These are phyloP conservation scores for Cladosporium phlei DNA, from an alignment of 2,329 filamentous ascomycete genomes.

Conservation along the genomic window DNA sequence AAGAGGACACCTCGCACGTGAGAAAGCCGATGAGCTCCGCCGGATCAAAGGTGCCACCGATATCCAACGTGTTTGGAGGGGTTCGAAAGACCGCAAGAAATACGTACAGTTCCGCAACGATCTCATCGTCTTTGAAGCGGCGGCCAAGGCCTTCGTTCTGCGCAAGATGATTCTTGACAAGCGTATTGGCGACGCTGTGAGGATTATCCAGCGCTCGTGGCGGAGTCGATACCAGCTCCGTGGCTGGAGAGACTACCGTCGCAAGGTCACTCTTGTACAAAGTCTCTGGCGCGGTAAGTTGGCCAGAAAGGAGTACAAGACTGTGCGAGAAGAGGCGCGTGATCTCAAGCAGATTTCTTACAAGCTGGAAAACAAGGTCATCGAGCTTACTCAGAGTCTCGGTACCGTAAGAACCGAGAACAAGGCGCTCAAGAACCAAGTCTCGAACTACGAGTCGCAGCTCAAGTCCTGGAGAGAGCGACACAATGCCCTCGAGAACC, in stretches of 20 bases:
- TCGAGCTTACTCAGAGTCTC: constrained; percentile 90
- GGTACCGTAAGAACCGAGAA: constrained; percentile 93
- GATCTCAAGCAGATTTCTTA: constrained; percentile 99
- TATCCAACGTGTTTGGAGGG: constrained; percentile 93
- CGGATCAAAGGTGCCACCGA: constrained; percentile 83
- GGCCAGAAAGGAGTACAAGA: constrained; percentile 83
- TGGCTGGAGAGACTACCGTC: constrained; percentile 81
- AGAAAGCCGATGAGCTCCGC: constrained; percentile 72
- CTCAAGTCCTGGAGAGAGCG: constrained; percentile 93
- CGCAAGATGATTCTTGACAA: constrained; percentile 92
- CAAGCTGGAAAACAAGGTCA: constrained; percentile 98
- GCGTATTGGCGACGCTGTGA: constrained; percentile 83
- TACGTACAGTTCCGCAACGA: constrained; percentile 76
- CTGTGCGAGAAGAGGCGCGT: constrained; percentile 85
- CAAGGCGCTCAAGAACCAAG: constrained; percentile 78
- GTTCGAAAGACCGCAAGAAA: constrained; percentile 78
- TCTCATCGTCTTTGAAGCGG: constrained; percentile 81
- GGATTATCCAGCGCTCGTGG: constrained; percentile 88
- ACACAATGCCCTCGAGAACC: constrained; percentile 81
- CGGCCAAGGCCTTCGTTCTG: constrained; percentile 86
- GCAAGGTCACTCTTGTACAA: constrained; percentile 84
- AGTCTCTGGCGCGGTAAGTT: constrained; percentile 83
- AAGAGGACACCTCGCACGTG: constrained; percentile 73
- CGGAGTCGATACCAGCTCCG: constrained; percentile 72
- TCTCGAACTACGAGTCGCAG: constrained; percentile 93